Conservation (phyloP, 352 stramenopile species). For the Phytophthora constricta region DNA sequence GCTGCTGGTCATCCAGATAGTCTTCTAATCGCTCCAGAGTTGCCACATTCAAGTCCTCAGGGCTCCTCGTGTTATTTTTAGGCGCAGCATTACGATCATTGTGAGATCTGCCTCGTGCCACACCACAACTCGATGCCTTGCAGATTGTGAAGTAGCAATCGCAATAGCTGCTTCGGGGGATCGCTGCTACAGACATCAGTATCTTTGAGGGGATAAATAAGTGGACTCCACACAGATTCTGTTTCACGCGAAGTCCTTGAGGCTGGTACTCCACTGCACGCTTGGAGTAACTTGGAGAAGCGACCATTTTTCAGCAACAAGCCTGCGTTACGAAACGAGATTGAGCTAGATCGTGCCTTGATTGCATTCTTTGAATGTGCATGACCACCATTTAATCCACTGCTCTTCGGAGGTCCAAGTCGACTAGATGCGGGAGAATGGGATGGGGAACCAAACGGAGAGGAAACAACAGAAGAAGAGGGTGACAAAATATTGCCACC, state of each 20-base stretch:
- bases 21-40: slow-evolving; percentile 33
- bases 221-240: slow-evolving; percentile 53
- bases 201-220: slow-evolving; percentile 34
- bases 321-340: slow-evolving; percentile 60
- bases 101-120: slow-evolving; percentile 67
- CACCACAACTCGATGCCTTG: slow-evolving; percentile 38
- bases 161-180: not conserved
- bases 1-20: slow-evolving; percentile 34
- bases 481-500: slow-evolving; percentile 7
- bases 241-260: slow-evolving; percentile 21
- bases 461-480: slow-evolving; percentile 12
- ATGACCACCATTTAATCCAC: slow-evolving; percentile 2
- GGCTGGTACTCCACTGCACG: slow-evolving; percentile 9
- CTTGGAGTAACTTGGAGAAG: slow-evolving; percentile 45
- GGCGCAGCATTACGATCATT: slow-evolving; percentile 46
- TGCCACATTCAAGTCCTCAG: slow-evolving; percentile 6
- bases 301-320: slow-evolving; percentile 56
- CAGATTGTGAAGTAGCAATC: not conserved
- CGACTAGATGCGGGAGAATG: slow-evolving; percentile 24
- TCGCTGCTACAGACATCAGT: not conserved
- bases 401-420: slow-evolving; percentile 12
- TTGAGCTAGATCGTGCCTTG: slow-evolving; percentile 43
- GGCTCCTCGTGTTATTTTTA: not conserved
- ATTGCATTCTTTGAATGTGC: slow-evolving; percentile 26
- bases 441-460: slow-evolving; percentile 24